Evolutionary conservation across 352 stramenopile species (phyloP).

Genomic region (Chrysophaeum taylorii): DNA sequence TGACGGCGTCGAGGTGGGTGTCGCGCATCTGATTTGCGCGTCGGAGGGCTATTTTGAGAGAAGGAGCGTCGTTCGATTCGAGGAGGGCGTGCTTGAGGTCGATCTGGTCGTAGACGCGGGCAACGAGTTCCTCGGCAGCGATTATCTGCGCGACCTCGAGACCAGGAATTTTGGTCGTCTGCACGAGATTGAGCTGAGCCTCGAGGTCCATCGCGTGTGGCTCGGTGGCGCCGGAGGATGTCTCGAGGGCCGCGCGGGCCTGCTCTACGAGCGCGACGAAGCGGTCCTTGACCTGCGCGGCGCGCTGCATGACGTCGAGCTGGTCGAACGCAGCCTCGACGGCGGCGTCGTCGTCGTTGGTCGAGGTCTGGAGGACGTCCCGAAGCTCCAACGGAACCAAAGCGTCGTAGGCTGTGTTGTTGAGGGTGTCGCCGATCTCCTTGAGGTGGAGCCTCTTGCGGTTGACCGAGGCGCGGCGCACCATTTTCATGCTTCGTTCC

Average conservation of each 20-base stretch:
- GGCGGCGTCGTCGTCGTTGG: not conserved
- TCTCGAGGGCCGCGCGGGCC: not conserved
- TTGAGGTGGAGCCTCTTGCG: not conserved
- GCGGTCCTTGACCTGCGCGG: not conserved
- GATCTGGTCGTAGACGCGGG: not conserved
- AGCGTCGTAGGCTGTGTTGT: not conserved
- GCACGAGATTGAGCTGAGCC: not conserved
- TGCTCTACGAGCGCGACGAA: not conserved
- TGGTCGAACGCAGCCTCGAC: not conserved
- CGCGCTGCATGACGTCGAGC: not conserved
- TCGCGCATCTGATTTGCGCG: not conserved
- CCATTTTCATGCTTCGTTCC: too few species aligned
- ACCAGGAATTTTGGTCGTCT: not conserved
- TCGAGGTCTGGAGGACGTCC: too few species aligned
- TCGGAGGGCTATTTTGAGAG: not conserved
- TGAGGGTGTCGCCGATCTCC: not conserved
- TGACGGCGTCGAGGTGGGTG: not conserved
- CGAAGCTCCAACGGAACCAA: not conserved
- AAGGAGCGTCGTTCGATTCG: not conserved
- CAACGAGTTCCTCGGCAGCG: not conserved
- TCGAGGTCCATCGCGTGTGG: not conserved
- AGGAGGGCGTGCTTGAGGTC: not conserved
- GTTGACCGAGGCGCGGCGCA: not conserved
- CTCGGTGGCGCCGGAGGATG: not conserved
- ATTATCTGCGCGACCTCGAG: not conserved